Percentiles rank a stretch among this genome's conserved stretches.
Evolutionary conservation across 169 alveolate genomes (phyloP).

Genomic region (Plasmodium falciparum): DNA sequence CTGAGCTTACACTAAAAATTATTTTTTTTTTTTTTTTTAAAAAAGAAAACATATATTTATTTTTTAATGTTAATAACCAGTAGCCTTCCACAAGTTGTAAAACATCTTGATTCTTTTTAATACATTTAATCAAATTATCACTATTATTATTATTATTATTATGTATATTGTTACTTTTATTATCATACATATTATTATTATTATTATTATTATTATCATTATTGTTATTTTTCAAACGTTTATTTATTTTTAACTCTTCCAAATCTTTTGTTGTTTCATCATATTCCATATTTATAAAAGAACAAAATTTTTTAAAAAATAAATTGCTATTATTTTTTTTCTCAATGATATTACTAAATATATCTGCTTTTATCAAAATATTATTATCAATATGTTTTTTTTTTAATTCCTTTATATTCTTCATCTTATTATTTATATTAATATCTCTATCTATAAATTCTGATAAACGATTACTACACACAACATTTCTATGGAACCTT

Average conservation of each 20-base stretch:
- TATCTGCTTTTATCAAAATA: too few species aligned
- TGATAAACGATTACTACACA: too few species aligned
- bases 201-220: too few species aligned
- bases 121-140: too few species aligned
- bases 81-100: constrained; percentile 51
- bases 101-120: constrained; percentile 8
- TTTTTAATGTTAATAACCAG: constrained; percentile 19
- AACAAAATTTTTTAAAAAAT: constrained; percentile 25
- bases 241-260: constrained; percentile 10
- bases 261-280: constrained; percentile 26
- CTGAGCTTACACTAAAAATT: constrained; percentile 69
- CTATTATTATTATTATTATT: not conserved
- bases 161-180: not conserved
- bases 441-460: not conserved
- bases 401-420: not conserved
- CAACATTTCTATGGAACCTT: too few species aligned
- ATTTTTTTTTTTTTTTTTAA: constrained; percentile 38
- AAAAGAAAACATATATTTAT: constrained; percentile 27
- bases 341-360: not conserved
- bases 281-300: constrained; percentile 29
- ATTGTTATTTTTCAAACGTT: not conserved
- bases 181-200: not conserved
- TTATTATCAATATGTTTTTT: not conserved
- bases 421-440: not conserved
- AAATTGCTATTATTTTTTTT: not conserved